Percentiles rank a stretch among this genome's conserved stretches.
phyloP scores from a whole-genome alignment of 345 rosid genomes.

The Aurinia saxatilis region DNA sequence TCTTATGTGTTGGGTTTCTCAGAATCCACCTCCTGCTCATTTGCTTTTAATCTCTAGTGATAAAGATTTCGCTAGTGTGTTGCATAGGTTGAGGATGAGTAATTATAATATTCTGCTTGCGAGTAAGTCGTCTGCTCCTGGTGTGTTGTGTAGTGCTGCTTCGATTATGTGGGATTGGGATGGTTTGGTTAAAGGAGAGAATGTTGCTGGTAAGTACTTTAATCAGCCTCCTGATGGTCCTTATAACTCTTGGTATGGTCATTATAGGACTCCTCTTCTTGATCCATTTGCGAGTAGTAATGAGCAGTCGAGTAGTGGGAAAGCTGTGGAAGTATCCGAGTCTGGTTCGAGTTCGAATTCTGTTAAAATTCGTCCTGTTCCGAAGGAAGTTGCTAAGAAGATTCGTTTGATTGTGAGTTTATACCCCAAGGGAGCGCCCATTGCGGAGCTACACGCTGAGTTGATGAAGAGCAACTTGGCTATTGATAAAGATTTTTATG shows the following conservation, averaged over 20 bases:
- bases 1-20: constrained; percentile 82
- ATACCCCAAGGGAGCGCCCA: constrained; percentile 47
- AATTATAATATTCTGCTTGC: constrained; percentile 91
- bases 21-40: constrained; percentile 97
- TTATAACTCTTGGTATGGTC: constrained; percentile 94
- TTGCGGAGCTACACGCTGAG: constrained; percentile 48
- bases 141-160: constrained; percentile 84
- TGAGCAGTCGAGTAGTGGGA: constrained; percentile 20
- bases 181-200: constrained; percentile 50
- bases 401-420: constrained; percentile 41
- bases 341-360: constrained; percentile 19
- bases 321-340: constrained; percentile 25
- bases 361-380: constrained; percentile 32
- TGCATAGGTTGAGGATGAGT: constrained; percentile 83
- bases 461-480: constrained; percentile 31
- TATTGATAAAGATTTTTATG: constrained; percentile 60
- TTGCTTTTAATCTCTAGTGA: constrained; percentile 75
- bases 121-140: constrained; percentile 39
- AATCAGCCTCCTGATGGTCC: constrained; percentile 98
- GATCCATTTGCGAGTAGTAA: constrained; percentile 50
- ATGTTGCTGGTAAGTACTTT: constrained; percentile 49
- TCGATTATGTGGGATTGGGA: constrained; percentile 96
- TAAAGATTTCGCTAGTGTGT: constrained; percentile 52
- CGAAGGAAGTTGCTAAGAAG: constrained; percentile 42
- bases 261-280: constrained; percentile 53